Percentiles rank a stretch among this genome's conserved stretches.
phyloP scores from a whole-genome alignment of 331 rosid species.

The Malus hybrid region DNA sequence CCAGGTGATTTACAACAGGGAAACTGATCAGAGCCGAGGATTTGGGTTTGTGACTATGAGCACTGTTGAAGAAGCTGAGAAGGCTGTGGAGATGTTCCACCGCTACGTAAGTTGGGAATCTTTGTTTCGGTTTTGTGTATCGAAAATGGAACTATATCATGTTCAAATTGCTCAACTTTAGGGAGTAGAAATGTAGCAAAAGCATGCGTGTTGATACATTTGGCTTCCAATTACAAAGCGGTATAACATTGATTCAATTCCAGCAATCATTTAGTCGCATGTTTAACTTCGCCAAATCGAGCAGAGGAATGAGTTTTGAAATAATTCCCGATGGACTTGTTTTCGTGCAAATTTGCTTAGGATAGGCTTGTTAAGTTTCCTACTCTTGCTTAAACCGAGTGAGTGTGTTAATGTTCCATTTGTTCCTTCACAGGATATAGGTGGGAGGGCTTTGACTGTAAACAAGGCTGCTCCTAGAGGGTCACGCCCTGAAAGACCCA shows the following conservation, averaged over 20 bases:
- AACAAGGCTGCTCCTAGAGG: slow-evolving; percentile 48
- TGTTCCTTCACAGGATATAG: slow-evolving; percentile 22
- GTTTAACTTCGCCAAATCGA: background rate
- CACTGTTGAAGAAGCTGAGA: slow-evolving; percentile 40
- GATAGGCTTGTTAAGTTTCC: background rate
- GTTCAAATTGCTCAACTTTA: background rate
- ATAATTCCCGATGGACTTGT: background rate
- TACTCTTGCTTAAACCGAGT: background rate
- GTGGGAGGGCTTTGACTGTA: slow-evolving; percentile 31
- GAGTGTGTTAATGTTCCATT: background rate
- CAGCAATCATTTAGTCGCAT: background rate
- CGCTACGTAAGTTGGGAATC: slow-evolving; percentile 22
- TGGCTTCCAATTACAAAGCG: background rate
- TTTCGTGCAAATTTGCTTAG: background rate
- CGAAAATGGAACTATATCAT: background rate
- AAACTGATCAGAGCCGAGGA: slow-evolving; percentile 39
- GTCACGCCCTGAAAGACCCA: slow-evolving; percentile 26
- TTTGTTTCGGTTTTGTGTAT: background rate
- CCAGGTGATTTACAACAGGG: slow-evolving; percentile 39
- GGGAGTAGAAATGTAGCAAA: background rate
- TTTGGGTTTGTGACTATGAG: slow-evolving; percentile 39
- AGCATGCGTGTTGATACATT: background rate
- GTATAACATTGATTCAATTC: background rate
- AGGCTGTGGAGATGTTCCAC: slow-evolving; percentile 32
- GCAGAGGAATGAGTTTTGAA: background rate